Percentiles rank a stretch among this genome's conserved stretches.
Evolutionary conservation across 1,139 yeast species (phyloP).

Genomic region (Saccharomyces hybrid): DNA sequence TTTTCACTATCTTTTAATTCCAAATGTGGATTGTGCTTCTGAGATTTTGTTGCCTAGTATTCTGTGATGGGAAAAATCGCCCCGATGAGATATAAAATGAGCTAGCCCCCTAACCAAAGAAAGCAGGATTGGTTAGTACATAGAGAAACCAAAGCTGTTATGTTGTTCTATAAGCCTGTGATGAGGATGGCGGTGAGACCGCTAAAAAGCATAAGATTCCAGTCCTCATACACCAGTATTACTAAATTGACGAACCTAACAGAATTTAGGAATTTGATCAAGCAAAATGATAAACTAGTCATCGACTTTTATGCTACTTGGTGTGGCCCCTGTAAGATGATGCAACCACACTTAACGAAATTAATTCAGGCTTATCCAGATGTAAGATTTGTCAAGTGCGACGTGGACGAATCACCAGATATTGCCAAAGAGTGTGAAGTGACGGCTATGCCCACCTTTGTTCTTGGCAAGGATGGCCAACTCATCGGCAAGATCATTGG

Average conservation of each 20-base stretch:
- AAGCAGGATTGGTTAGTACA: background rate
- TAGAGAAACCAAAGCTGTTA: background rate
- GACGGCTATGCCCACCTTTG: constrained; percentile 83
- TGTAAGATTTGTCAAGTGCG: constrained; percentile 69
- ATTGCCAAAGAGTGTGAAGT: constrained; percentile 64
- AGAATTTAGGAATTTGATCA: constrained; percentile 41
- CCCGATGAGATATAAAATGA: background rate
- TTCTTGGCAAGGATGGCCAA: constrained; percentile 63
- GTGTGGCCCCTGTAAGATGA: constrained; percentile 92
- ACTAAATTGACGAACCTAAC: constrained; percentile 22
- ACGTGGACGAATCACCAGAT: constrained; percentile 64
- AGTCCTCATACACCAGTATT: constrained; percentile 11
- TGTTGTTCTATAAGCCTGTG: background rate
- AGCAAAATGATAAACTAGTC: constrained; percentile 44
- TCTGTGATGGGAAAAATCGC: background rate
- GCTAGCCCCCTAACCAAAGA: background rate
- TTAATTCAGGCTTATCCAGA: constrained; percentile 40
- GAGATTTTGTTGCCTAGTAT: background rate
- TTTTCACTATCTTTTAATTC: background rate
- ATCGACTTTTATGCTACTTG: constrained; percentile 84
- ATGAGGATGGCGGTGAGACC: background rate
- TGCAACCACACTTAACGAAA: constrained; percentile 70
- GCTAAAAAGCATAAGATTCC: constrained; percentile 1
- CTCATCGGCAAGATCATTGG: constrained; percentile 62
- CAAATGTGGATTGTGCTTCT: background rate